Evolutionary conservation across 176 grass and related monocot species (phyloP).

Genomic region (Rhipidocladum racemiflorum): DNA sequence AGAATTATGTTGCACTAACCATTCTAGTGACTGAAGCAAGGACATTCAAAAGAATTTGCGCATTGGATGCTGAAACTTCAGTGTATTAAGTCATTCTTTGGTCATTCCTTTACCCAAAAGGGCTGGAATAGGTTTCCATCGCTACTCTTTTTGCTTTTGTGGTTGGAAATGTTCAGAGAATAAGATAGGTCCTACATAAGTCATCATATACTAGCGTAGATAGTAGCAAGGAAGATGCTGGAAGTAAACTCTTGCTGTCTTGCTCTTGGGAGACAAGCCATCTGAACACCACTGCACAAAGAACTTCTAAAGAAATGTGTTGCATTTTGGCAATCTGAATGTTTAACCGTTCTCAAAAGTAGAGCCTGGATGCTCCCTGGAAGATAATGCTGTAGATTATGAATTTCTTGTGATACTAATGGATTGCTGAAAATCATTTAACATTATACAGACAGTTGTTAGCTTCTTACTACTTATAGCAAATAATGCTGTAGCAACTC

Average conservation of each 20-base stretch:
- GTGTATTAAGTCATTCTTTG: conserved; percentile 12
- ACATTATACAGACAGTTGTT: neutral
- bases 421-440: neutral
- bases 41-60: neutral
- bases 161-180: neutral
- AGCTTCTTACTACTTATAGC: neutral
- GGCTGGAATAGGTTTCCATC: neutral
- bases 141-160: neutral
- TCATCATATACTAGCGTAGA: neutral
- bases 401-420: neutral
- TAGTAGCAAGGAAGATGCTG: conserved; percentile 1
- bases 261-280: neutral
- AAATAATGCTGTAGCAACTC: neutral
- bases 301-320: neutral
- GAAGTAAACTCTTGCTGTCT: neutral
- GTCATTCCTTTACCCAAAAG: conserved; percentile 23
- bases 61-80: conserved; percentile 8
- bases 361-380: neutral
- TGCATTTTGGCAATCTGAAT: neutral
- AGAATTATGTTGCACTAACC: conserved; percentile 5
- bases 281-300: neutral
- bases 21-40: neutral
- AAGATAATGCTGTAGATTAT: neutral
- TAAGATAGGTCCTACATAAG: neutral
- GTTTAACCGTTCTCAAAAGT: conserved; percentile 4